Evolutionary conservation across 2,329 filamentous ascomycete species (phyloP).

Genomic region (Exophiala lecanii-corni): DNA sequence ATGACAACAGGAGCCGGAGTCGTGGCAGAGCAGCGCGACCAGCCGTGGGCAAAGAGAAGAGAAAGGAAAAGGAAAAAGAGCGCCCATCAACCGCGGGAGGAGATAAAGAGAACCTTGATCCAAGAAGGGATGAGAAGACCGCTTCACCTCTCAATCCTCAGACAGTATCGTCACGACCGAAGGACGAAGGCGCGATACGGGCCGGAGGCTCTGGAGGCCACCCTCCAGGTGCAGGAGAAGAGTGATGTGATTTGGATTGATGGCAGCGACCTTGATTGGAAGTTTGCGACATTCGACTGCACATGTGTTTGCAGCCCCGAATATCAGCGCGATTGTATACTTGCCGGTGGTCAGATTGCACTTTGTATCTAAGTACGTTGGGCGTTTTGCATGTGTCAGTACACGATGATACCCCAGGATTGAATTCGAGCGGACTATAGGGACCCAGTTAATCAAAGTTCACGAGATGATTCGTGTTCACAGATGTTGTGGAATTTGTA

Average conservation of each 20-base stretch:
- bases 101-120: conserved; percentile 7
- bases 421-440: no score
- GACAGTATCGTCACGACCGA: background rate
- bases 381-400: background rate
- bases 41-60: conserved; percentile 3
- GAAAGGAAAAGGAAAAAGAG: conserved; percentile 14
- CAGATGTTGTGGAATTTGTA: no score
- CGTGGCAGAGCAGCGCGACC: conserved; percentile 9
- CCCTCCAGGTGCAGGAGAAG: background rate
- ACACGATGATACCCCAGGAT: conserved; percentile 1
- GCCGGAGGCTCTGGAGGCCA: background rate
- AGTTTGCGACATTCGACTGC: background rate
- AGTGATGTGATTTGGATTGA: no score
- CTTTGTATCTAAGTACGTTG: background rate
- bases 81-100: conserved; percentile 9
- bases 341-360: no score
- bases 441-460: no score
- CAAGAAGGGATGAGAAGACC: background rate
- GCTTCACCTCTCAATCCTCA: background rate
- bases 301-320: background rate
- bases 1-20: conserved; percentile 11
- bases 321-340: no score
- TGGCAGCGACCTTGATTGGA: no score
- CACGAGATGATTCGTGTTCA: no score
- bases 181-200: background rate